These are phyloP conservation scores for Boletus patriciae DNA, from an alignment of 768 basidiomycete genomes.

Conservation along the genomic window DNA sequence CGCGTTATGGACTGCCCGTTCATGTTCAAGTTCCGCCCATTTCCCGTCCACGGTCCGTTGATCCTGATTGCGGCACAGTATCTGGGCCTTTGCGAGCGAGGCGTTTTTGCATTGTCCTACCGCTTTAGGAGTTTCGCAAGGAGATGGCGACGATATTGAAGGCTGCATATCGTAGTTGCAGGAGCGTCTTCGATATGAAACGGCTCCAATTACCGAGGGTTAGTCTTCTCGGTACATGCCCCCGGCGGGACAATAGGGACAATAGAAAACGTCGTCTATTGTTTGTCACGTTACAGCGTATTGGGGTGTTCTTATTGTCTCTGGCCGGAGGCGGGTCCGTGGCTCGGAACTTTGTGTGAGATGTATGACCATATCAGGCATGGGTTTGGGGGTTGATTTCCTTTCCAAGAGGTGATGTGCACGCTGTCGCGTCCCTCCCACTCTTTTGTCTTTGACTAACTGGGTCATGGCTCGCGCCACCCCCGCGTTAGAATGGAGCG, in stretches of 20 bases:
- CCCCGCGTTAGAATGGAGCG: conserved; percentile 10
- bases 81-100: conserved; percentile 38
- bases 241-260: conserved; percentile 28
- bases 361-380: conserved; percentile 6
- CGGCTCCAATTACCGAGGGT: neutral
- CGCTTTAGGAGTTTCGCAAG: conserved; percentile 37
- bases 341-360: neutral
- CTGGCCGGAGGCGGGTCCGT: conserved; percentile 3
- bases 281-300: conserved; percentile 16
- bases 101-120: conserved; percentile 39
- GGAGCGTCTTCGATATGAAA: neutral
- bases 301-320: conserved; percentile 29
- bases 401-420: neutral
- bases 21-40: conserved; percentile 33
- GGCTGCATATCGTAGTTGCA: conserved; percentile 10
- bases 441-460: conserved; percentile 34
- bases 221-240: neutral
- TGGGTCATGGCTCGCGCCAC: conserved; percentile 13
- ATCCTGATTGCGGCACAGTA: conserved; percentile 20
- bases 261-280: conserved; percentile 22
- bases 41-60: neutral
- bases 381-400: conserved; percentile 3
- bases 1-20: conserved; percentile 40
- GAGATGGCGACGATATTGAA: conserved; percentile 32
- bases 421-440: neutral